Percentiles rank a stretch among this genome's conserved stretches.
Conservation (phyloP, 164 flowering plant species). For the Brasenia schreberi region DNA sequence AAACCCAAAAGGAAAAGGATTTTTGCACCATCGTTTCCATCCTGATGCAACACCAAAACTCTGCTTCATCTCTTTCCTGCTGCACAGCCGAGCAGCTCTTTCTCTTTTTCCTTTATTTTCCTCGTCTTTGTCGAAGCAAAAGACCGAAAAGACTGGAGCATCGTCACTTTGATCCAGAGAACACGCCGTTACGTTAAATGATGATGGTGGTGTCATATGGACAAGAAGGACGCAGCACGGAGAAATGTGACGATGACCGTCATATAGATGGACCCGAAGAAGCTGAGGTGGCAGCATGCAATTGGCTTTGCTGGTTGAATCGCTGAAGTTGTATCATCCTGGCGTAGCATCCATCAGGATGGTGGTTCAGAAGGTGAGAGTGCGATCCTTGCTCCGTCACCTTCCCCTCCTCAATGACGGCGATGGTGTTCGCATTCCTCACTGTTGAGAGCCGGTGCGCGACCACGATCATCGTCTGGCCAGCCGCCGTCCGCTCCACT, state of each 20-base stretch:
- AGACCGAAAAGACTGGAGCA: too few species aligned
- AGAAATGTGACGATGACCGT: too few species aligned
- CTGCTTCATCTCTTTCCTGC: too few species aligned
- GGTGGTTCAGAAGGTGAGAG: constrained; percentile 64
- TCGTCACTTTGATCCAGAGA: too few species aligned
- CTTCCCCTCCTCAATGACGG: constrained; percentile 90
- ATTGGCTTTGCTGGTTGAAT: constrained; percentile 25
- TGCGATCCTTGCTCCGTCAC: constrained; percentile 95
- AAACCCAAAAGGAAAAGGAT: background rate
- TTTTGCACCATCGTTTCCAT: too few species aligned
- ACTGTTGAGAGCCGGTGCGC: constrained; percentile 90
- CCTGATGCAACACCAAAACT: too few species aligned
- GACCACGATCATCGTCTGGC: constrained; percentile 72
- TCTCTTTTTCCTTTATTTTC: too few species aligned
- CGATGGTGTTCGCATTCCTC: constrained; percentile 74
- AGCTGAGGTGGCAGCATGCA: background rate
- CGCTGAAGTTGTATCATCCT: constrained; percentile 89
- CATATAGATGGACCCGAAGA: background rate
- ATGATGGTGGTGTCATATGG: too few species aligned
- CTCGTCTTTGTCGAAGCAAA: too few species aligned
- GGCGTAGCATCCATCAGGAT: constrained; percentile 81
- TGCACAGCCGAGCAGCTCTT: too few species aligned
- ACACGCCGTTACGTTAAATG: too few species aligned
- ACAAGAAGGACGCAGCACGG: too few species aligned
- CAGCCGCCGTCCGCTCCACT: constrained; percentile 60